Base-by-base conservation (phyloP, 805 yeast genomes). In the Metschnikowia sp. region DNA sequence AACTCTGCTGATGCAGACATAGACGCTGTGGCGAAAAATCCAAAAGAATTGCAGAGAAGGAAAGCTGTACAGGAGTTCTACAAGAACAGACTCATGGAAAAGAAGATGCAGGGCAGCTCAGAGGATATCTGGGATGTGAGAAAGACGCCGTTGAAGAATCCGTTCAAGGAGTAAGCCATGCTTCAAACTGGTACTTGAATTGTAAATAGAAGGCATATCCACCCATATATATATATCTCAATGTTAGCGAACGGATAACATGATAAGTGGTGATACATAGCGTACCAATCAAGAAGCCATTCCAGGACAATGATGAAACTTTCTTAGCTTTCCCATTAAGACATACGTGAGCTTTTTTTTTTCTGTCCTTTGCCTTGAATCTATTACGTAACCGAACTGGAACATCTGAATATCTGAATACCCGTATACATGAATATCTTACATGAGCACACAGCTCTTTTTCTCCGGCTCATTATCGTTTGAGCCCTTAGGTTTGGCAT, bases 401-500 rank as follows among this genome's bases (percentile, higher is more conserved):
- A 22, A 22, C 26, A 22, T 22, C 26, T 22, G 26, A 22, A 13
- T 35, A n/a, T n/a, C 8, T 35, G 13, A 30, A 22, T 22, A 22
- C 18, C 33, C 10, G 36, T 28, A 32, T 10, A 13, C 18, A 13
- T 31, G 18, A 10, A 10, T 5, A 22, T 19, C 32, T 61, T 59
- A 72, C 72, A 72, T 65, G 36, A 72, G 55, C 36, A 67, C 61
- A 58, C 77, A 72, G 32, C 68, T 57, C 57, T 69, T 70, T 50
- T 64, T 64, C 44, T 70, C 73, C 19, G 67, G 69, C 52, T 69
- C 74, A 45, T 74, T 77, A 46, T 75, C 78, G 52, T 72, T 70
- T 42, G 81, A 82, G 45, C 91, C 92, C 69, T 83, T 88, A 42
- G 96, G 87, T 62, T 82, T 88, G 11, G 96, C 96, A 52, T 87